Percentiles rank a stretch among this genome's conserved stretches.
These are phyloP conservation scores for Boechera stricta DNA, from an alignment of 345 rosid genomes.

Conservation along the genomic window DNA sequence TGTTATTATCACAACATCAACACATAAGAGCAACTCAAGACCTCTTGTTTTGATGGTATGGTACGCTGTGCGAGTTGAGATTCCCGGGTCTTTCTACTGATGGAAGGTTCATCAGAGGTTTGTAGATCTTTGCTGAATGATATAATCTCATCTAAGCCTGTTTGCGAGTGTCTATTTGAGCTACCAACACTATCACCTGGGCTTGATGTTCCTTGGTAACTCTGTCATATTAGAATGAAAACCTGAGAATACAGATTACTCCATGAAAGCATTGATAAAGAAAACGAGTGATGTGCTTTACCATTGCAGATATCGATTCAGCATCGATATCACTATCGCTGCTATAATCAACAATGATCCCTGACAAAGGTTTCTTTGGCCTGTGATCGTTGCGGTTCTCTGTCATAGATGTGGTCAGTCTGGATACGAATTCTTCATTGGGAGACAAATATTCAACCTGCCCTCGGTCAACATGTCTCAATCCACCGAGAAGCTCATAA, in stretches of 20 bases:
- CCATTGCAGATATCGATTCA: constrained; percentile 26
- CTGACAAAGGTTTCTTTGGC: neutral
- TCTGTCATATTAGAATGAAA: neutral
- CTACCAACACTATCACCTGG: constrained; percentile 15
- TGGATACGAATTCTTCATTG: too few species aligned
- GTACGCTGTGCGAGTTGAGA: neutral
- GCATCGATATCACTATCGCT: constrained; percentile 15
- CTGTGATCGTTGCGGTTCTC: too few species aligned
- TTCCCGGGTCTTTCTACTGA: neutral
- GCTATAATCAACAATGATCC: neutral
- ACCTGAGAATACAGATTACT: neutral
- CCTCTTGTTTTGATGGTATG: constrained; percentile 26
- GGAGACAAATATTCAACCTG: too few species aligned
- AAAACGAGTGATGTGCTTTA: neutral
- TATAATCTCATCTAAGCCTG: neutral
- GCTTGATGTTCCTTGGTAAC: constrained; percentile 18
- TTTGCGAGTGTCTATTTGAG: neutral
- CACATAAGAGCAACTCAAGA: neutral
- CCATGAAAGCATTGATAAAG: neutral
- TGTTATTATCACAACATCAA: neutral
- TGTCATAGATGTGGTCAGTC: too few species aligned
- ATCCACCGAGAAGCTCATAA: too few species aligned
- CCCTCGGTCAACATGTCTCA: too few species aligned
- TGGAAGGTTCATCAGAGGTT: neutral
- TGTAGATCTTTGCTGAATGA: too few species aligned